Evolutionary conservation across 495 filamentous ascomycete genomes (phyloP).

Genomic region (Chaetomium cochliodes): DNA sequence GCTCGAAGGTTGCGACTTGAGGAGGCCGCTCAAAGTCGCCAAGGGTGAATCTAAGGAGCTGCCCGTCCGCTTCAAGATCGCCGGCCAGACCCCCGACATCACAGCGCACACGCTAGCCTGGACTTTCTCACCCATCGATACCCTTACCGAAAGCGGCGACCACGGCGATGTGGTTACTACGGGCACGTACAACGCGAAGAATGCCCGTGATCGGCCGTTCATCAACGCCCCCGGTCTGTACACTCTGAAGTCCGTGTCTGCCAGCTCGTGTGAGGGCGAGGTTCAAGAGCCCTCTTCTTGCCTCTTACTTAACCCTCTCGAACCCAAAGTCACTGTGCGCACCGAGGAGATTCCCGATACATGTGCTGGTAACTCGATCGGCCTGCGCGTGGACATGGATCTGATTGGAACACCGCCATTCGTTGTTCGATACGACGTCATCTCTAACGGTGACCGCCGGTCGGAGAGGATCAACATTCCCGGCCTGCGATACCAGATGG

Average conservation of each 20-base stretch:
- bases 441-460: conserved; percentile 49
- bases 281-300: conserved; percentile 90
- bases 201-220: conserved; percentile 45
- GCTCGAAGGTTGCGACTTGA: conserved; percentile 71
- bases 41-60: conserved; percentile 67
- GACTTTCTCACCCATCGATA: conserved; percentile 66
- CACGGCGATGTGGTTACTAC: conserved; percentile 55
- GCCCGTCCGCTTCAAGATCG: conserved; percentile 67
- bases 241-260: conserved; percentile 71
- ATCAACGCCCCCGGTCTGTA: conserved; percentile 84
- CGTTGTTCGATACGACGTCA: conserved; percentile 66
- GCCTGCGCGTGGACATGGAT: conserved; percentile 81
- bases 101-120: conserved; percentile 61
- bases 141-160: conserved; percentile 61
- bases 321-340: conserved; percentile 71
- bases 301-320: conserved; percentile 82
- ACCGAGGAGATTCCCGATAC: conserved; percentile 85
- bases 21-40: conserved; percentile 76
- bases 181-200: conserved; percentile 54
- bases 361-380: conserved; percentile 89
- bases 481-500: conserved; percentile 72
- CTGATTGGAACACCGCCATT: conserved; percentile 90
- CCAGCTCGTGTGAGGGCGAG: conserved; percentile 79
- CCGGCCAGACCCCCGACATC: conserved; percentile 55
- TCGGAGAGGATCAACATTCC: conserved; percentile 52